A percentile compares a stretch with the other conserved stretches of the same genome.
Evolutionary conservation across 306 rosid species (phyloP).

Genomic region (Cicer judaicum): DNA sequence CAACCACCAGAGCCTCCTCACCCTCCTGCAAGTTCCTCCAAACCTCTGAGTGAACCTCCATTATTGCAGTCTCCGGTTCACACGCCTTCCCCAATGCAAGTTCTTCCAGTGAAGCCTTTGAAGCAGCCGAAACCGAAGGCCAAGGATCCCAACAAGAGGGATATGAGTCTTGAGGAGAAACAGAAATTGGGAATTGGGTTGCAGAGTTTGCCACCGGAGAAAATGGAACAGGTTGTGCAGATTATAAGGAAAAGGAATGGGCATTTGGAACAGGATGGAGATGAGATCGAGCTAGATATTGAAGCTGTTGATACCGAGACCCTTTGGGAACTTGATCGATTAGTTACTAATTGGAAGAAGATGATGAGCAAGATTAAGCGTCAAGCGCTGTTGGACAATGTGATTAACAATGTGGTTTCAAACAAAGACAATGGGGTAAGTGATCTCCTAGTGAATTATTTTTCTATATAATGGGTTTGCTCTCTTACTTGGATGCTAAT

Average conservation of each 20-base stretch:
- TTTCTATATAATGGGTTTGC: neutral
- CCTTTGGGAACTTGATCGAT: constrained; percentile 96
- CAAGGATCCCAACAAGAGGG: constrained; percentile 87
- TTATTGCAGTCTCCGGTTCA: constrained; percentile 67
- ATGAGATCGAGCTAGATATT: constrained; percentile 96
- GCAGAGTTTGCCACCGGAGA: constrained; percentile 90
- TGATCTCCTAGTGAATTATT: neutral
- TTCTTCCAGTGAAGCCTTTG: constrained; percentile 66
- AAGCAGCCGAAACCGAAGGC: constrained; percentile 98
- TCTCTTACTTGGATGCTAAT: neutral
- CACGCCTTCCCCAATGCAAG: constrained; percentile 65
- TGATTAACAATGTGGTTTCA: constrained; percentile 41
- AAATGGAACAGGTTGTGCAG: constrained; percentile 96
- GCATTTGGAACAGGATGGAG: constrained; percentile 93
- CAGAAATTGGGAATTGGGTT: constrained; percentile 85
- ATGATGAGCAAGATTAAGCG: constrained; percentile 92
- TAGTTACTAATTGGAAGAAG: constrained; percentile 89
- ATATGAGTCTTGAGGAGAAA: constrained; percentile 90
- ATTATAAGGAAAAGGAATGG: constrained; percentile 89
- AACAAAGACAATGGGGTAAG: constrained; percentile 71
- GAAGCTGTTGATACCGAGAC: constrained; percentile 94
- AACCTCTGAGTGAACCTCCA: constrained; percentile 50
- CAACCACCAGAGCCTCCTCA: constrained; percentile 9
- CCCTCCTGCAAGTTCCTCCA: constrained; percentile 58
- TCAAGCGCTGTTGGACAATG: constrained; percentile 67